A percentile compares a stretch with the other conserved stretches of the same genome.
Evolutionary conservation across 2,329 filamentous ascomycete species (phyloP).

Genomic region (Cytospora paraplurivora): DNA sequence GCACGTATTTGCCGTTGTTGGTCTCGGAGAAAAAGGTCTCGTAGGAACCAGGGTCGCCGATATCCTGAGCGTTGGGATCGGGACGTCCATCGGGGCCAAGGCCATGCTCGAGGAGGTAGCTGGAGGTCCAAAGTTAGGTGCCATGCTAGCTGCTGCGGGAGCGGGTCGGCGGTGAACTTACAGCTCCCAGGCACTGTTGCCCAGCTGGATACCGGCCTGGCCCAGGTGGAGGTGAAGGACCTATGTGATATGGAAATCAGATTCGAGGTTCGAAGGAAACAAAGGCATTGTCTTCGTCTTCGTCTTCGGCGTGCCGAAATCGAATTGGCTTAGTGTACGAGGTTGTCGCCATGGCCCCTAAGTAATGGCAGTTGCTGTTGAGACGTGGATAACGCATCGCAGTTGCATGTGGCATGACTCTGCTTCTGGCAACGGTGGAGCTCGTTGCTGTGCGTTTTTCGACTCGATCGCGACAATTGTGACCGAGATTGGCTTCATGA

Average conservation of each 20-base stretch:
- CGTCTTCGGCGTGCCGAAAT: neutral
- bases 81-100: slow-evolving; percentile 66
- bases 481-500: slow-evolving; percentile 18
- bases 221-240: slow-evolving; percentile 66
- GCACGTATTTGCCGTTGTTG: slow-evolving; percentile 70
- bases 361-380: too few species aligned
- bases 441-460: neutral
- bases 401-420: neutral
- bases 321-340: neutral
- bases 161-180: slow-evolving; percentile 48
- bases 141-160: slow-evolving; percentile 24
- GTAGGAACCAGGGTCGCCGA: slow-evolving; percentile 64
- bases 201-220: slow-evolving; percentile 73
- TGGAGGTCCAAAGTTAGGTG: slow-evolving; percentile 40
- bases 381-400: neutral
- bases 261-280: neutral
- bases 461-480: neutral
- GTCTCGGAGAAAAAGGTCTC: slow-evolving; percentile 77
- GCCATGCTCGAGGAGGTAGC: slow-evolving; percentile 73
- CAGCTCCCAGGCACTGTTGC: slow-evolving; percentile 77
- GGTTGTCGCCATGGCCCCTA: neutral
- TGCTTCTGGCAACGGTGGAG: neutral
- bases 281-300: neutral
- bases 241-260: slow-evolving; percentile 39
- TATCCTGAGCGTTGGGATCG: slow-evolving; percentile 61